These are phyloP conservation scores for Colletotrichum eremochloae DNA, from an alignment of 2,329 filamentous ascomycete genomes.

Conservation along the genomic window DNA sequence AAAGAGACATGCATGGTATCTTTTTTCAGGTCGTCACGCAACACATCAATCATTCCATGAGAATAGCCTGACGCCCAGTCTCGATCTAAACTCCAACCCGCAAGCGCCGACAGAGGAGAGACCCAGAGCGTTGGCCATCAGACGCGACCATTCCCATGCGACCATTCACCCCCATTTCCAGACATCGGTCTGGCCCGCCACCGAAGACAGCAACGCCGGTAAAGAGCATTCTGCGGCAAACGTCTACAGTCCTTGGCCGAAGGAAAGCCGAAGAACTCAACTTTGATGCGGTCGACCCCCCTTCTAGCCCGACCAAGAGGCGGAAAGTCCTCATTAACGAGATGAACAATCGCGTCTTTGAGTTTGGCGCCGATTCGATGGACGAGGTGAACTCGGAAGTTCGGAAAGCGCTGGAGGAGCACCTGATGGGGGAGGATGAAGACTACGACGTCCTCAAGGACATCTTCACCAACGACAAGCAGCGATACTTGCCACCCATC, in stretches of 20 bases:
- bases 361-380: conserved; percentile 65
- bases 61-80: conserved; percentile 41
- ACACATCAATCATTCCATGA: conserved; percentile 45
- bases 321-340: conserved; percentile 72
- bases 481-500: conserved; percentile 54
- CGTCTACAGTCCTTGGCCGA: conserved; percentile 58
- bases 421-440: conserved; percentile 69
- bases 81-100: conserved; percentile 4
- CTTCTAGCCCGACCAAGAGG: conserved; percentile 64
- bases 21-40: conserved; percentile 42
- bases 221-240: conserved; percentile 67
- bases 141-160: conserved; percentile 46
- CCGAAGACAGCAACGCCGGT: conserved; percentile 57
- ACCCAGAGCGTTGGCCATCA: conserved; percentile 19
- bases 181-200: conserved; percentile 51
- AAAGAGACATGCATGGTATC: conserved; percentile 45
- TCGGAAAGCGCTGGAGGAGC: conserved; percentile 67
- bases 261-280: conserved; percentile 60
- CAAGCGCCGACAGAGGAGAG: conserved; percentile 24
- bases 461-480: conserved; percentile 66
- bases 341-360: conserved; percentile 68
- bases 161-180: conserved; percentile 53
- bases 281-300: conserved; percentile 52
- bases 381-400: conserved; percentile 70
- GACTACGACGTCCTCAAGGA: conserved; percentile 73